phyloP scores from a whole-genome alignment of 805 yeast genomes.

The Kodamaea nitidulidarum region DNA sequence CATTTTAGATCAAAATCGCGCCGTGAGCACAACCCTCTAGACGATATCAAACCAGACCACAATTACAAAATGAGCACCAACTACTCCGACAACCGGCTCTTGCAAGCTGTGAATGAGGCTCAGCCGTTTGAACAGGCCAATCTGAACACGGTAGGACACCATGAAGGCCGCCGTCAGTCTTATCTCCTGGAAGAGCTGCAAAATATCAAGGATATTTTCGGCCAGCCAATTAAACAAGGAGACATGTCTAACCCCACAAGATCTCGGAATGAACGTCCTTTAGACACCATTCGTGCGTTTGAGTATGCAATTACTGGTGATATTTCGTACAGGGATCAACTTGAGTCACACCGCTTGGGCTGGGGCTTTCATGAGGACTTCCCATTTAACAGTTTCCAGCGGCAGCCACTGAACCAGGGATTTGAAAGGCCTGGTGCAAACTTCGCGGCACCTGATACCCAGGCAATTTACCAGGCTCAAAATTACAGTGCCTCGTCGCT shows the following conservation, averaged over 20 bases:
- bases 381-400: constrained; percentile 44
- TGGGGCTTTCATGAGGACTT: constrained; percentile 85
- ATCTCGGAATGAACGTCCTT: constrained; percentile 89
- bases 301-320: constrained; percentile 96
- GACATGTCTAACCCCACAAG: constrained; percentile 94
- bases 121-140: constrained; percentile 83
- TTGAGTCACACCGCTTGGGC: constrained; percentile 75
- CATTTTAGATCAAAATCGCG: constrained; percentile 29
- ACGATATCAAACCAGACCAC: constrained; percentile 16
- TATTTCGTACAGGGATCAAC: constrained; percentile 66
- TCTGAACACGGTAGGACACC: constrained; percentile 30
- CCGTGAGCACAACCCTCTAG: neutral
- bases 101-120: constrained; percentile 89
- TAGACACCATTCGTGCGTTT: constrained; percentile 91
- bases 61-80: constrained; percentile 7
- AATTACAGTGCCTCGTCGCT: constrained; percentile 54
- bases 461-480: constrained; percentile 48
- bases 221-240: constrained; percentile 69
- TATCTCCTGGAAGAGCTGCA: constrained; percentile 46
- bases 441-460: constrained; percentile 31
- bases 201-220: constrained; percentile 77
- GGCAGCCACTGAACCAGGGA: constrained; percentile 17
- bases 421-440: constrained; percentile 31
- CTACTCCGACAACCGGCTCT: constrained; percentile 61
- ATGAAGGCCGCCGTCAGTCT: constrained; percentile 34